These are phyloP conservation scores for Eucalyptus microcorys DNA, from an alignment of 345 rosid genomes.

Conservation along the genomic window DNA sequence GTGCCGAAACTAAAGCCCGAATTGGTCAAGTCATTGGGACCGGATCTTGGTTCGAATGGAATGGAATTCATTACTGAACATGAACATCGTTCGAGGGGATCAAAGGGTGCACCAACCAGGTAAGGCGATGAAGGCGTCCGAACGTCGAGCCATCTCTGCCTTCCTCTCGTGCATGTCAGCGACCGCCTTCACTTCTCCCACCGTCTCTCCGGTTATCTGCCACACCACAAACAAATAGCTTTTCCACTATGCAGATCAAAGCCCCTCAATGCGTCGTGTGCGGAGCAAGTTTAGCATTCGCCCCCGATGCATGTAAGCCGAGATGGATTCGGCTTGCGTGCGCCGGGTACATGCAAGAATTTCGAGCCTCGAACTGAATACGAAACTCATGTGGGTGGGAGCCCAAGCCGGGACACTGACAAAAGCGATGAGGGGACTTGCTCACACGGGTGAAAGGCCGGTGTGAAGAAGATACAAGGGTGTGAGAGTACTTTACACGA, in stretches of 20 bases:
- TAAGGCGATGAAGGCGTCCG: constrained; percentile 75
- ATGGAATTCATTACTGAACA: neutral
- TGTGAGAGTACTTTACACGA: neutral
- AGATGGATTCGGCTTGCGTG: neutral
- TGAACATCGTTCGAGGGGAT: neutral
- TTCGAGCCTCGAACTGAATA: neutral
- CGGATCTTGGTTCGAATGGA: neutral
- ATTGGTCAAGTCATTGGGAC: neutral
- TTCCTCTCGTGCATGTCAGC: constrained; percentile 82
- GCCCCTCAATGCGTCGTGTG: neutral
- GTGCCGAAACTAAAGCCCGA: neutral
- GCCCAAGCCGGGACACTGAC: neutral
- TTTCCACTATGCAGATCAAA: neutral
- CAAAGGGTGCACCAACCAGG: constrained; percentile 29
- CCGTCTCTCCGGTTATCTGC: constrained; percentile 69
- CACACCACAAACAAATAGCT: neutral
- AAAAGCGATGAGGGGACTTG: neutral
- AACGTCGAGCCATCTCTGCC: constrained; percentile 72
- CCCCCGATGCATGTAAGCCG: neutral
- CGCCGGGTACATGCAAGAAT: neutral
- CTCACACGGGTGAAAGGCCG: neutral
- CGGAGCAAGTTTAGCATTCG: neutral
- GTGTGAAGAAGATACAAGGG: neutral
- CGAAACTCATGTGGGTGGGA: neutral
- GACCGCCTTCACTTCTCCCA: constrained; percentile 76